Evolutionary conservation across 768 basidiomycete genomes (phyloP).

Genomic region (Boletus tomentosulus): DNA sequence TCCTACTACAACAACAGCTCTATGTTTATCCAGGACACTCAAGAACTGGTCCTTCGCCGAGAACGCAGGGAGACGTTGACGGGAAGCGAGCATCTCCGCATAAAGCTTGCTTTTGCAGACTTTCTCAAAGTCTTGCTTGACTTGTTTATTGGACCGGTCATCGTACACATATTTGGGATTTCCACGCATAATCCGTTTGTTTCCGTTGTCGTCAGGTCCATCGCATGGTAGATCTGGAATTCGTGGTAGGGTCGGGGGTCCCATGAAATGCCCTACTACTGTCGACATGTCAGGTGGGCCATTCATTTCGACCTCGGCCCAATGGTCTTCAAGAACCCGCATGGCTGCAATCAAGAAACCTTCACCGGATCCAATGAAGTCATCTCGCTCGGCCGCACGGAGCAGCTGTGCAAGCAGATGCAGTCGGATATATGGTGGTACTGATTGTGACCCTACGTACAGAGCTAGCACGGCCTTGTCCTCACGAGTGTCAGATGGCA

Average conservation of each 20-base stretch:
- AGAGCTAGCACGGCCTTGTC: conserved; percentile 57
- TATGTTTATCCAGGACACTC: conserved; percentile 46
- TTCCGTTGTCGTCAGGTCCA: neutral
- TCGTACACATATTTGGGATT: conserved; percentile 28
- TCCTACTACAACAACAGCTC: conserved; percentile 82
- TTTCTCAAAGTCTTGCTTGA: conserved; percentile 50
- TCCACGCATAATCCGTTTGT: neutral
- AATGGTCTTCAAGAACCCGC: conserved; percentile 66
- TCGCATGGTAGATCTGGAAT: conserved; percentile 14
- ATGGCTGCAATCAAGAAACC: conserved; percentile 70
- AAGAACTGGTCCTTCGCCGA: conserved; percentile 61
- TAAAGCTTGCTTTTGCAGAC: conserved; percentile 48
- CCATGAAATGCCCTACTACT: conserved; percentile 45
- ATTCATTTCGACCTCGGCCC: conserved; percentile 59
- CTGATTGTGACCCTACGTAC: conserved; percentile 64
- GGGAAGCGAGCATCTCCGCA: conserved; percentile 46
- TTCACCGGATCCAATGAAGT: conserved; percentile 61
- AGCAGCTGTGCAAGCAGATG: conserved; percentile 72
- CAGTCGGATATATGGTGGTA: conserved; percentile 78
- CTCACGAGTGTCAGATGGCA: conserved; percentile 38
- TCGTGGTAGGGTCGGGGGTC: conserved; percentile 9
- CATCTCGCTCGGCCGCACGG: conserved; percentile 45
- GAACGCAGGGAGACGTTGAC: conserved; percentile 76
- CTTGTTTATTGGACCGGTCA: conserved; percentile 42
- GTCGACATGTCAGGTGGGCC: conserved; percentile 74